phyloP scores from a whole-genome alignment of 1,284 basidiomycete genomes.

The Trichosporon coremiiforme region DNA sequence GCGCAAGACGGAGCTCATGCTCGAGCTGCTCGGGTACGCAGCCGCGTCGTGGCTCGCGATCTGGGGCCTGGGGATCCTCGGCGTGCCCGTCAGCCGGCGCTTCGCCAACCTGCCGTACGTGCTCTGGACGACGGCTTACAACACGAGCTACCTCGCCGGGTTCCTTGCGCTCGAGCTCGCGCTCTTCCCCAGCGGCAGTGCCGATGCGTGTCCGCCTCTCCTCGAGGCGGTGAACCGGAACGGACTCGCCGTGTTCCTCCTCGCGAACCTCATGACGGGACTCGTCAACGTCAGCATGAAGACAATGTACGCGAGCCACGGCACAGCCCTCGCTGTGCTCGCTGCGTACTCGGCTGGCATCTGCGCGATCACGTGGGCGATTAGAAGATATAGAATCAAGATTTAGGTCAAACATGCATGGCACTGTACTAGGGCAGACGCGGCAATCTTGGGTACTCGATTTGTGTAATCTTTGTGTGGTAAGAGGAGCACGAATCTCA shows the following conservation, averaged over 20 bases:
- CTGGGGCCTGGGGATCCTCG: slow-evolving; percentile 54
- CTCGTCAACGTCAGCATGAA: slow-evolving; percentile 75
- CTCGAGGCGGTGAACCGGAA: slow-evolving; percentile 82
- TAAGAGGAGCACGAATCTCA: too few species aligned
- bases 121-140: slow-evolving; percentile 86
- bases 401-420: slow-evolving; percentile 22
- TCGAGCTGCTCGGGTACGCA: slow-evolving; percentile 74
- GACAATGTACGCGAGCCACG: slow-evolving; percentile 70
- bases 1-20: slow-evolving; percentile 66
- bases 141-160: slow-evolving; percentile 77
- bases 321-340: slow-evolving; percentile 68
- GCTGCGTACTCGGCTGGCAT: slow-evolving; percentile 65
- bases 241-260: slow-evolving; percentile 74
- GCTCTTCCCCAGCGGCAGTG: slow-evolving; percentile 44
- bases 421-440: background rate
- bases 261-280: slow-evolving; percentile 86
- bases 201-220: slow-evolving; percentile 61
- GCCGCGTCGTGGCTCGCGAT: slow-evolving; percentile 75
- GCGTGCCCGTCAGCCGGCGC: slow-evolving; percentile 66
- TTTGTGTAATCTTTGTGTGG: too few species aligned
- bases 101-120: slow-evolving; percentile 87
- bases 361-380: slow-evolving; percentile 65
- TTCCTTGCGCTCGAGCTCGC: slow-evolving; percentile 79
- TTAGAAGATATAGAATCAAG: slow-evolving; percentile 26
- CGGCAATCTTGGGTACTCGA: too few species aligned